Base-by-base conservation (phyloP, 2,329 filamentous ascomycete species). In the Fusarium ambrosium region DNA sequence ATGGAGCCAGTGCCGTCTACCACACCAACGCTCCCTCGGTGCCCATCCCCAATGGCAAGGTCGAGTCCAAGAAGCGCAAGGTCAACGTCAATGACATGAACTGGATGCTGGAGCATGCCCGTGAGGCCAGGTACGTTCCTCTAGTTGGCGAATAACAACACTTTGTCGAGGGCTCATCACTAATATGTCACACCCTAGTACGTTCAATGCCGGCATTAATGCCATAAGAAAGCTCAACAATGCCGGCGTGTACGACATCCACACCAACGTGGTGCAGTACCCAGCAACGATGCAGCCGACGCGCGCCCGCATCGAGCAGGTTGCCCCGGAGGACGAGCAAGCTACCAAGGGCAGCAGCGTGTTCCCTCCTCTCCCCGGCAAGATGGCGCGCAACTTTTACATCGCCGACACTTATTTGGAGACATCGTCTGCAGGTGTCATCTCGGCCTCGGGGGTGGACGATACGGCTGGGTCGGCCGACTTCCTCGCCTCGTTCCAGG, bases 51-150 rank as follows among this genome's bases (percentile, higher is more conserved):
- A 92, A 88, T 70, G 93, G 93, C 67, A 97, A 97, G 83, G 87
- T 91, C 9, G 94, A 95, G 76, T 89, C 90, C 73, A 98, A 97
- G 86, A 95, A 94, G 86, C 90, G 93, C 76, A 93, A 93, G 78
- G 93, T 97, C 43, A 93, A 95, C 69, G 93, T 98, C 69, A 98
- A 95, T 63, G 94, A 97, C 78, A 91, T 93, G 67, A 99, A 98
- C 82, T 99, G 97, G 97, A 97, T 97, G 89, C 87, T 97, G 67
- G 95, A 98, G 85, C 97, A 99, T 84, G 95, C 95, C 32, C 91
- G 94, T 61, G 95, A 96, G 82, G 95, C 96, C 66, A 96, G 93
- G 95, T 97, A 88, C 59, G 80, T 62, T 61, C 13, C 16, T 29
- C 24, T 18, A 6, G 14, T 5, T 22, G 60, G 22, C 14, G 22